Conservation (phyloP, 2,329 filamentous ascomycete genomes). For the Passalora sequoiae region DNA sequence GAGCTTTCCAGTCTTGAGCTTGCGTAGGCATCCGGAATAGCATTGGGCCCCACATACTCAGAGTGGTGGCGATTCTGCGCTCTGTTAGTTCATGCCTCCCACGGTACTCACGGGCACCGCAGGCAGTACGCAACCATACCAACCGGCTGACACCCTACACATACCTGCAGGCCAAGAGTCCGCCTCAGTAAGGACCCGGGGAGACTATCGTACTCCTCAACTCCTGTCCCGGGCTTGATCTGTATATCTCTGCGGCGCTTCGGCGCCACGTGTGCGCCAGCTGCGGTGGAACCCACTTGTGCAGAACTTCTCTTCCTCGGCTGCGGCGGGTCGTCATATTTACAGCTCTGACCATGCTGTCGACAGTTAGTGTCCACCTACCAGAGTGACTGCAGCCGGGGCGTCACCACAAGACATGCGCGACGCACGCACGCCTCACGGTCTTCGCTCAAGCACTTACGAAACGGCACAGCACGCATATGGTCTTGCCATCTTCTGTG, state of each 20-base stretch:
- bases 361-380: too few relatives aligned
- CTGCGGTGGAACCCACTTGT: neutral
- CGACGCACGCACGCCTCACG: too few relatives aligned
- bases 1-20: constrained; percentile 5
- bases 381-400: too few relatives aligned
- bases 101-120: too few relatives aligned
- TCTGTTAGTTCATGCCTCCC: too few relatives aligned
- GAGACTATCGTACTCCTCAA: constrained; percentile 64
- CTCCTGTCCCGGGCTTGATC: constrained; percentile 35
- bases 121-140: too few relatives aligned
- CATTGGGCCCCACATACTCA: constrained; percentile 28
- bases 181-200: constrained; percentile 62
- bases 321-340: constrained; percentile 52
- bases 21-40: constrained; percentile 18
- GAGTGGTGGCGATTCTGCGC: constrained; percentile 30
- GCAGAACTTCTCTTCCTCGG: constrained; percentile 18
- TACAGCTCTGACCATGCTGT: constrained; percentile 71
- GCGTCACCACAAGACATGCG: too few relatives aligned
- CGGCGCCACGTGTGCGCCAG: constrained; percentile 7
- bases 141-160: too few relatives aligned
- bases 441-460: too few relatives aligned
- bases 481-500: constrained; percentile 21
- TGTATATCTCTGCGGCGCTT: constrained; percentile 16
- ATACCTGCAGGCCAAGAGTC: constrained; percentile 48
- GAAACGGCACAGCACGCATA: constrained; percentile 34